Base-by-base conservation (phyloP, 139 green algal genomes). In the Micromonas commoda region DNA sequence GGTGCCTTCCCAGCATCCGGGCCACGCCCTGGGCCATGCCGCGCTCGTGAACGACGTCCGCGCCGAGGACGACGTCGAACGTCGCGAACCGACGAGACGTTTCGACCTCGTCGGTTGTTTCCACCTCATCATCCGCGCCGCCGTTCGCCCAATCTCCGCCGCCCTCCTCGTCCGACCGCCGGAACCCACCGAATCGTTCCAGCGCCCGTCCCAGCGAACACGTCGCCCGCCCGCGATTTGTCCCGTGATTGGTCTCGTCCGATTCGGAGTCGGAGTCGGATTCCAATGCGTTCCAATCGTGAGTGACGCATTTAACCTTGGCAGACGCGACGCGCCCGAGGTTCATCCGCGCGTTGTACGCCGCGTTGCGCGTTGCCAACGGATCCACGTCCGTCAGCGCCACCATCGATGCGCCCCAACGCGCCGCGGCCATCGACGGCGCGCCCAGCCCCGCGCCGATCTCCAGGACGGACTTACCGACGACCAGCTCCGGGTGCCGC, bases 21-120 rank as follows among this genome's bases (percentile, higher is more conserved):
- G 45, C 29, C 3, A 71, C 64, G 64, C 64, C 64, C 23, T 37
- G n/a, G 13, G 64, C 26, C 28, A 51, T 38, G n/a, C 13, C 26
- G 13, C 45, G 26, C 3, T 71, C 64, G 64, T 71, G 64, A 4
- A 71, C 64, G 64, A 71, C 64, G 29, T 71, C 64, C 21, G 64
- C 64, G n/a, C 64, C 64, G n/a, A 71, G n/a, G 4, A 71, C 33
- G 32, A 71, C 29, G 64, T 71, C 64, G 29, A 38, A 35, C 4
- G 61, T 68, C 16, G 16, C 61, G 61, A 29, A 13, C 5, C 4
- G 16, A 20, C 13, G 9, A 20, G 9, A 20, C 61, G 16, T 5
- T 13, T 29, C 24, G 61, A 6, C 9, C 64, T 26, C 32, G 64
- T 71, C 28, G 26, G 24, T 26, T 13, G 23, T 4, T 35, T 68